Percentiles rank a stretch among this genome's conserved stretches.
Conservation (phyloP, 768 basidiomycete genomes). For the Sistotremastrum niveocremeum region DNA sequence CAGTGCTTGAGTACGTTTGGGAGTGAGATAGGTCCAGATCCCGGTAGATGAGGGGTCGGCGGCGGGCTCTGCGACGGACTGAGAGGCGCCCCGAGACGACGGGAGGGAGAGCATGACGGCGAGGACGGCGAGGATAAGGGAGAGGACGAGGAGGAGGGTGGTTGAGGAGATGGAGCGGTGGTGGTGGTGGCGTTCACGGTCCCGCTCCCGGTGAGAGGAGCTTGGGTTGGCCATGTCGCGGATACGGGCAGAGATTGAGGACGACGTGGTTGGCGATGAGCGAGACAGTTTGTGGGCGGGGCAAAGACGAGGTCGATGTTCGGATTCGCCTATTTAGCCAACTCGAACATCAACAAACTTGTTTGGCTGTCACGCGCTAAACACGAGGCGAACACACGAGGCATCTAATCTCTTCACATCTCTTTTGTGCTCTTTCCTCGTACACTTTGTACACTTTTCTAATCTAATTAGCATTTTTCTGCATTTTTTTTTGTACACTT, state of each 20-base stretch:
- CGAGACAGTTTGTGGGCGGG: slow-evolving; percentile 8
- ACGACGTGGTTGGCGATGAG: slow-evolving; percentile 49
- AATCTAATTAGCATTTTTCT: too few relatives aligned
- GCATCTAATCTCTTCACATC: too few relatives aligned
- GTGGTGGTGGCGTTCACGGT: slow-evolving; percentile 48
- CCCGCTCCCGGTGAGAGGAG: slow-evolving; percentile 61
- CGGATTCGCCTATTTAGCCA: too few relatives aligned
- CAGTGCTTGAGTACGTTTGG: slow-evolving; percentile 70
- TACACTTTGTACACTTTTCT: too few relatives aligned
- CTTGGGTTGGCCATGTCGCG: slow-evolving; percentile 77
- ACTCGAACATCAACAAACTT: too few relatives aligned
- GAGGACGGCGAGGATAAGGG: slow-evolving; percentile 75
- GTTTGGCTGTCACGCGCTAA: too few relatives aligned
- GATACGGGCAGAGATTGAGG: slow-evolving; percentile 58
- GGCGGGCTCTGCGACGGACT: slow-evolving; percentile 24
- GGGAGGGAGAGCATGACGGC: slow-evolving; percentile 85
- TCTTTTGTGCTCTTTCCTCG: too few relatives aligned
- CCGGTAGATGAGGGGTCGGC: slow-evolving; percentile 25
- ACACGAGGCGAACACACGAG: too few relatives aligned
- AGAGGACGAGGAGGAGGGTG: slow-evolving; percentile 74
- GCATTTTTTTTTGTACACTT: too few relatives aligned
- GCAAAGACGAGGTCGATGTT: too few relatives aligned
- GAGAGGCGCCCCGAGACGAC: slow-evolving; percentile 25
- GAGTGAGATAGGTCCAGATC: slow-evolving; percentile 61
- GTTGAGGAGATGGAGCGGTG: slow-evolving; percentile 83